Conservation (phyloP, 768 basidiomycete genomes). For the Tephrocybe rancida region DNA sequence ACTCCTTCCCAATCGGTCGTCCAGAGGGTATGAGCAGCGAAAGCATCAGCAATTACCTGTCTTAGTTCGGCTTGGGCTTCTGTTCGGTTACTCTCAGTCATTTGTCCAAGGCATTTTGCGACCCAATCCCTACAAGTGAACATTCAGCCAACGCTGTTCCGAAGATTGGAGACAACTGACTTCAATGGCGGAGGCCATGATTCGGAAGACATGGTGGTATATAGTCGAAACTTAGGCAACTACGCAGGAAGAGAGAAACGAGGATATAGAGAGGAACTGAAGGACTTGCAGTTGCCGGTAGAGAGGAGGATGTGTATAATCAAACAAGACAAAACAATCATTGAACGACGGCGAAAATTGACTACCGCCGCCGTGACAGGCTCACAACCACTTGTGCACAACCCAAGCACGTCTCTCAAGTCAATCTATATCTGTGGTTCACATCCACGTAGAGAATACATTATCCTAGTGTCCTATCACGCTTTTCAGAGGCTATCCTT, state of each 20-base stretch:
- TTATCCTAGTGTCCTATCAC: too few relatives aligned
- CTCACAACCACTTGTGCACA: background rate
- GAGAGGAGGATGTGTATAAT: background rate
- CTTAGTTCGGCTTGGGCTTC: constrained; percentile 95
- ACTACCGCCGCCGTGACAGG: too few relatives aligned
- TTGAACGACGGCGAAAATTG: too few relatives aligned
- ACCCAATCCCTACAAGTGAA: constrained; percentile 83
- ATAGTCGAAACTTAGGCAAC: background rate
- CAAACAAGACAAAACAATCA: constrained; percentile 8
- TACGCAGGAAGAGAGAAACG: background rate
- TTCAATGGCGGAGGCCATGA: constrained; percentile 84
- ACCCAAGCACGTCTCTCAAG: background rate
- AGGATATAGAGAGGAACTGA: background rate
- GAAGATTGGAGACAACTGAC: constrained; percentile 37
- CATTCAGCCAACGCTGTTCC: constrained; percentile 13
- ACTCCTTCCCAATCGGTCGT: constrained; percentile 93
- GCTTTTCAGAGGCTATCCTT: too few relatives aligned
- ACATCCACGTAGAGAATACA: too few relatives aligned
- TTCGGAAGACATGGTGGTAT: constrained; percentile 63
- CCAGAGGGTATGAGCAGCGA: constrained; percentile 80
- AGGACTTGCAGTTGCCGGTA: background rate
- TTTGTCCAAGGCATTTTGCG: constrained; percentile 88
- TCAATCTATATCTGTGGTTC: too few relatives aligned
- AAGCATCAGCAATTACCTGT: constrained; percentile 95
- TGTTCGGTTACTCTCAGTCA: constrained; percentile 82